Conservation (phyloP, 2,329 filamentous ascomycete genomes). For the Daldinia sp. region DNA sequence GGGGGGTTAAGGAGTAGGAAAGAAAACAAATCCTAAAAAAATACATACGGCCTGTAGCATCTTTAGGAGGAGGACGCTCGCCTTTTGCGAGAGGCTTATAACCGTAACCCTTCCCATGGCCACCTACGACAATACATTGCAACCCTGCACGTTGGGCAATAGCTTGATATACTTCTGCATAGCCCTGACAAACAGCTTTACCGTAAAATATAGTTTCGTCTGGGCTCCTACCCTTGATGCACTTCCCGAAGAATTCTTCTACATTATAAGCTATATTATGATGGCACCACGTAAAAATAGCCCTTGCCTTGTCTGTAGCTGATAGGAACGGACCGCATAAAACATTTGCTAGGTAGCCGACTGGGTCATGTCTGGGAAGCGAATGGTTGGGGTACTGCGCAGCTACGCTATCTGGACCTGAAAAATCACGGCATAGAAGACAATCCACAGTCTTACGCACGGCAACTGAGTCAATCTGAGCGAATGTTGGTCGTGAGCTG, state of each 20-base stretch:
- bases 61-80: constrained; percentile 69
- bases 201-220: constrained; percentile 78
- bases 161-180: constrained; percentile 81
- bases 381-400: constrained; percentile 76
- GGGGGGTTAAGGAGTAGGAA: not conserved
- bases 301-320: constrained; percentile 87
- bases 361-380: constrained; percentile 70
- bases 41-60: constrained; percentile 60
- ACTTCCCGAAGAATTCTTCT: constrained; percentile 77
- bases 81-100: constrained; percentile 70
- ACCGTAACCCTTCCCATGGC: constrained; percentile 88
- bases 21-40: not conserved
- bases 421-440: constrained; percentile 87
- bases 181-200: constrained; percentile 89
- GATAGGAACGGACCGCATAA: constrained; percentile 84
- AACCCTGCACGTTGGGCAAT: constrained; percentile 83
- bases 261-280: constrained; percentile 91
- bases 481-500: constrained; percentile 59
- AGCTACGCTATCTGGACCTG: constrained; percentile 79
- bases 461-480: constrained; percentile 59
- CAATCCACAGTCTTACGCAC: constrained; percentile 58
- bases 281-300: constrained; percentile 94
- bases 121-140: constrained; percentile 75
- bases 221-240: constrained; percentile 71
- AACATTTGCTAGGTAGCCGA: constrained; percentile 78